Conservation (phyloP, 139 green algal species). For the Chlorella sp. region DNA sequence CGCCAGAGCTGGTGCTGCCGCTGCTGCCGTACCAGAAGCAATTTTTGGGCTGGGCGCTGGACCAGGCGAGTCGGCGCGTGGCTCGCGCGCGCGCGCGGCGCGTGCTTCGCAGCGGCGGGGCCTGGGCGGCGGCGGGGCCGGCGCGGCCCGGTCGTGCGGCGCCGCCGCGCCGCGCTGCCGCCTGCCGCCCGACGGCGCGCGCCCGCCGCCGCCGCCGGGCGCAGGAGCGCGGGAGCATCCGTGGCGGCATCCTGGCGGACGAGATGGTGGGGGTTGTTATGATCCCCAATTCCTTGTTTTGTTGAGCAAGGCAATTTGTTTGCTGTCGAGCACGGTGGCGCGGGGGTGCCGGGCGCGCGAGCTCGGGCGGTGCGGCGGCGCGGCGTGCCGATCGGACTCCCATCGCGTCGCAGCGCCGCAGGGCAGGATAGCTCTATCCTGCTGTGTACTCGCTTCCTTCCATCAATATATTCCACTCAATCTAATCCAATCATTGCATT, state of each 20-base stretch:
- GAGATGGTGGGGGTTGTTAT: too few relatives aligned
- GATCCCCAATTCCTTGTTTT: too few relatives aligned
- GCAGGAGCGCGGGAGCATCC: constrained; percentile 61
- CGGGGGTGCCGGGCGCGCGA: too few relatives aligned
- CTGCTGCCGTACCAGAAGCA: constrained; percentile 95
- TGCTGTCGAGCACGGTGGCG: too few relatives aligned
- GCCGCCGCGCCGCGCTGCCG: background rate
- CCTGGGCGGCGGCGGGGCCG: background rate
- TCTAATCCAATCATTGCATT: too few relatives aligned
- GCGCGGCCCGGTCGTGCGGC: background rate
- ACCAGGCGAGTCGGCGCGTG: constrained; percentile 52
- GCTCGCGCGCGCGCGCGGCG: background rate
- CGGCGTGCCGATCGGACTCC: too few relatives aligned
- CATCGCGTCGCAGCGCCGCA: too few relatives aligned
- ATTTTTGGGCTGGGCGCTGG: constrained; percentile 83
- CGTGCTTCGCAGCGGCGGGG: background rate
- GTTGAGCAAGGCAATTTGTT: too few relatives aligned
- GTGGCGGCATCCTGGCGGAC: constrained; percentile 90
- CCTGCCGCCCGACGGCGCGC: background rate
- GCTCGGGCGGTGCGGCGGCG: too few relatives aligned
- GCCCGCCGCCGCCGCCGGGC: background rate
- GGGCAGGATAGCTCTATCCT: too few relatives aligned
- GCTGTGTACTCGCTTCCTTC: too few relatives aligned
- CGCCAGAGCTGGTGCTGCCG: constrained; percentile 76
- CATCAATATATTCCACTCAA: too few relatives aligned